Conservation (phyloP, 768 basidiomycete species). For the Russula virescens region DNA sequence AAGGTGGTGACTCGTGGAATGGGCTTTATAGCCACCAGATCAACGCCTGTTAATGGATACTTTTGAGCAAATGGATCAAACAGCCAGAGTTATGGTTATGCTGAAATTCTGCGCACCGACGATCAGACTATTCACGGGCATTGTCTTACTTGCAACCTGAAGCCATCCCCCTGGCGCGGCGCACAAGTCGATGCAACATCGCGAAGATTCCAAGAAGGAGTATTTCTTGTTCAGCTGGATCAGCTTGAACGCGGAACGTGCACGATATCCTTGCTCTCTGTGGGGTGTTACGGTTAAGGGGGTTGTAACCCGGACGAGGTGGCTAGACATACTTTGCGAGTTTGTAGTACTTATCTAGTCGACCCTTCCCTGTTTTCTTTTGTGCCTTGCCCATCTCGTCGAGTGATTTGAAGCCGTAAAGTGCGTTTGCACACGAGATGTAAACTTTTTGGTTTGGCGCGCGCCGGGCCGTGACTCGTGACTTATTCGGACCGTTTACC, state of each 20-base stretch:
- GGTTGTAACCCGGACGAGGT: constrained; percentile 7
- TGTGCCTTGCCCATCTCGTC: constrained; percentile 43
- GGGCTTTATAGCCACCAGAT: constrained; percentile 92
- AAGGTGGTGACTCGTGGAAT: constrained; percentile 92
- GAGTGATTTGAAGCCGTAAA: neutral
- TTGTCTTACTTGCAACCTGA: constrained; percentile 96
- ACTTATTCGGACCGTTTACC: neutral
- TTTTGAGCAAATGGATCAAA: constrained; percentile 1
- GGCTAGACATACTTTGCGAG: constrained; percentile 65
- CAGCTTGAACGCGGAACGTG: constrained; percentile 98
- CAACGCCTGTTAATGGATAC: constrained; percentile 57
- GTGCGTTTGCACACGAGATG: neutral
- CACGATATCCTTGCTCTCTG: constrained; percentile 98
- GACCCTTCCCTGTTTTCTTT: constrained; percentile 95
- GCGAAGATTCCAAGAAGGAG: constrained; percentile 78
- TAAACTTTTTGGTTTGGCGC: too few relatives aligned
- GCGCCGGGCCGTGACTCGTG: too few relatives aligned
- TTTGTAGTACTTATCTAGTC: constrained; percentile 96
- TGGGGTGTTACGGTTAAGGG: neutral
- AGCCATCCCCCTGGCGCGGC: constrained; percentile 99
- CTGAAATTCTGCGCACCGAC: constrained; percentile 52
- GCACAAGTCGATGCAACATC: constrained; percentile 96
- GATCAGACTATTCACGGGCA: constrained; percentile 89
- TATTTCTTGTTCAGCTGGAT: constrained; percentile 99
- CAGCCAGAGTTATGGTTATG: neutral